phyloP scores from a whole-genome alignment of 495 filamentous ascomycete genomes.

The Hypoxylon fuscum region DNA sequence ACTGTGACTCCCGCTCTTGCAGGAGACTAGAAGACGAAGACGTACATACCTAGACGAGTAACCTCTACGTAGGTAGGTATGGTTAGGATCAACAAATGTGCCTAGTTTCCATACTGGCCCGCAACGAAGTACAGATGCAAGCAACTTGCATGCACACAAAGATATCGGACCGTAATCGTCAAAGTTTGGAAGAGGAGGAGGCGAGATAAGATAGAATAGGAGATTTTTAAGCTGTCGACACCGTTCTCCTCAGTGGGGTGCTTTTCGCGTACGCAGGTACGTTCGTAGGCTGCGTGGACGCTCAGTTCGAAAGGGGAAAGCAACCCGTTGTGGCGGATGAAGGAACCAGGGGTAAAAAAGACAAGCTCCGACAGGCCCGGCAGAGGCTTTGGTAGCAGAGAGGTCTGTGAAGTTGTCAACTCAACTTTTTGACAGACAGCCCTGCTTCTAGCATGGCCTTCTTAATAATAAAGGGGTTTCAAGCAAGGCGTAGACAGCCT shows the following conservation, averaged over 20 bases:
- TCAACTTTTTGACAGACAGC: constrained; percentile 11
- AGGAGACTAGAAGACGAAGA: constrained; percentile 4
- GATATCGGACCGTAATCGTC: constrained; percentile 29
- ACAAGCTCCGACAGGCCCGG: constrained; percentile 19
- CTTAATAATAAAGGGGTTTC: constrained; percentile 32
- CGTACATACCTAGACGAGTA: background rate
- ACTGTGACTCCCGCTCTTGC: constrained; percentile 33
- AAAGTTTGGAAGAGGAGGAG: constrained; percentile 12
- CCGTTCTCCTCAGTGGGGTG: background rate
- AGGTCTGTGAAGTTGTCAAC: constrained; percentile 8
- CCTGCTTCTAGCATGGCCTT: constrained; percentile 27
- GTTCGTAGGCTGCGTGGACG: background rate
- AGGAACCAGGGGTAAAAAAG: constrained; percentile 17
- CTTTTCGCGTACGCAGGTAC: constrained; percentile 4
- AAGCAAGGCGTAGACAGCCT: constrained; percentile 12
- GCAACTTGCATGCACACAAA: constrained; percentile 30
- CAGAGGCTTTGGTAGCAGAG: constrained; percentile 6
- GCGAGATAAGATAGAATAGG: constrained; percentile 19
- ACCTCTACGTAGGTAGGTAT: constrained; percentile 4
- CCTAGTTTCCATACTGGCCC: constrained; percentile 11
- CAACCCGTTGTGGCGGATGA: constrained; percentile 23
- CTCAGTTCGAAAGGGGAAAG: constrained; percentile 30
- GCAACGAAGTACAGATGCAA: constrained; percentile 25
- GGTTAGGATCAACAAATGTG: constrained; percentile 24
- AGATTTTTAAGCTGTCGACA: constrained; percentile 17